Percentiles rank a stretch among this genome's conserved stretches.
phyloP scores from a whole-genome alignment of 768 basidiomycete species.

The Phlebiopsis gigantea region DNA sequence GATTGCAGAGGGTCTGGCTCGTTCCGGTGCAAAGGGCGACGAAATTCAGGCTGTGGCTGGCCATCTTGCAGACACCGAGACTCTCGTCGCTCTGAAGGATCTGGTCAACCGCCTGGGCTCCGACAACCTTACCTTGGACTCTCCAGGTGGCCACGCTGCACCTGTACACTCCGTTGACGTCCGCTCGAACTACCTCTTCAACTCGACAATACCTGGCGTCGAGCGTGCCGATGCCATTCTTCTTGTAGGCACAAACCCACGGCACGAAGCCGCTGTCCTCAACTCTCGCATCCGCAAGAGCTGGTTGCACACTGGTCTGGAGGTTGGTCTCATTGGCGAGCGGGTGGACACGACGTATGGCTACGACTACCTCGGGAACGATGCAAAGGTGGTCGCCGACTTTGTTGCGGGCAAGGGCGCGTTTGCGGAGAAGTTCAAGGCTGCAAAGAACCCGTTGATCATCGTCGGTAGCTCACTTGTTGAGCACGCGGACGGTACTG shows the following conservation, averaged over 20 bases:
- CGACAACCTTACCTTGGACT: constrained; percentile 86
- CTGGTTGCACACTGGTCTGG: constrained; percentile 83
- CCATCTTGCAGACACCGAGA: constrained; percentile 88
- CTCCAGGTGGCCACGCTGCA: constrained; percentile 54
- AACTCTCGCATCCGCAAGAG: constrained; percentile 96
- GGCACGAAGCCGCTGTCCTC: constrained; percentile 94
- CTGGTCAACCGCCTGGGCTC: constrained; percentile 89
- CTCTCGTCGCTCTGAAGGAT: constrained; percentile 91
- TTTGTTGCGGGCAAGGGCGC: constrained; percentile 73
- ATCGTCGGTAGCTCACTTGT: constrained; percentile 84
- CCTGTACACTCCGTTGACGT: constrained; percentile 84
- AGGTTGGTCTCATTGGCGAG: constrained; percentile 88
- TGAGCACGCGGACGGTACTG: constrained; percentile 82
- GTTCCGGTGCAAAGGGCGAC: constrained; percentile 39
- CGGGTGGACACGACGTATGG: constrained; percentile 88
- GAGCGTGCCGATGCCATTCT: constrained; percentile 91
- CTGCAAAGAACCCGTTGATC: constrained; percentile 87
- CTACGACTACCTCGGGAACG: constrained; percentile 84
- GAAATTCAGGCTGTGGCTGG: constrained; percentile 96
- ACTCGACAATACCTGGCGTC: constrained; percentile 83
- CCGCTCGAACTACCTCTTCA: constrained; percentile 96
- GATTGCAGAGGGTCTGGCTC: constrained; percentile 57
- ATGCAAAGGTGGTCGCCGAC: constrained; percentile 67
- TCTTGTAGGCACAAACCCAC: constrained; percentile 92
- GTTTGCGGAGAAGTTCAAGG: constrained; percentile 84